Conservation (phyloP, 2,329 filamentous ascomycete species). For the Juglanconis oblonga region DNA sequence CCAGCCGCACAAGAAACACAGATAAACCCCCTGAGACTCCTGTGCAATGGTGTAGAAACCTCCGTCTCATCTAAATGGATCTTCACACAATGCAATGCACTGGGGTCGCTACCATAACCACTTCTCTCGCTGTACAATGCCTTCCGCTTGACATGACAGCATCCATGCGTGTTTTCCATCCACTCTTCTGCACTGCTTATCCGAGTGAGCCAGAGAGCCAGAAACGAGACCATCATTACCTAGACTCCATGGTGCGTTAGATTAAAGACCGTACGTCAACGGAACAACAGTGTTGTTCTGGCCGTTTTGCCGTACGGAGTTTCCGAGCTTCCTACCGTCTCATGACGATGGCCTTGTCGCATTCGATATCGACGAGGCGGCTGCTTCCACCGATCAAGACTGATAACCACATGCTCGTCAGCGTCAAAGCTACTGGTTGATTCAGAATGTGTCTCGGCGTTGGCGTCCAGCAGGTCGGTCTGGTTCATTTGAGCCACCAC, state of each 20-base stretch:
- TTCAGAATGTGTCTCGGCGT: background rate
- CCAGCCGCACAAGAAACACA: background rate
- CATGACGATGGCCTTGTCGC: no score
- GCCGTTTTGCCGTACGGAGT: no score
- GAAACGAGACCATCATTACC: background rate
- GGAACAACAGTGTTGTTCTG: no score
- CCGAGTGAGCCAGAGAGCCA: background rate
- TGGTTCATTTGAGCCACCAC: background rate
- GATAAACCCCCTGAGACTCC: background rate
- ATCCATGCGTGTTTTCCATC: background rate
- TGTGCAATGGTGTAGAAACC: constrained; percentile 11
- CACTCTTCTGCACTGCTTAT: background rate
- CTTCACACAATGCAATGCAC: background rate
- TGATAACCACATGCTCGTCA: background rate
- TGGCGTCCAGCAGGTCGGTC: background rate
- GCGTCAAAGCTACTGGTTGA: background rate
- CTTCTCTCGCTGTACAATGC: background rate
- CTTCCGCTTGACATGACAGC: background rate
- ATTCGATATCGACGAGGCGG: no score
- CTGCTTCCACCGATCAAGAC: no score
- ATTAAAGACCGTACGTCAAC: no score
- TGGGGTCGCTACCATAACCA: background rate
- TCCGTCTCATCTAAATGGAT: constrained; percentile 6
- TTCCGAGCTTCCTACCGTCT: no score
- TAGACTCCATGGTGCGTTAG: background rate